Evolutionary conservation across 352 stramenopile species (phyloP).

Genomic region (Pythium myriotylum): DNA sequence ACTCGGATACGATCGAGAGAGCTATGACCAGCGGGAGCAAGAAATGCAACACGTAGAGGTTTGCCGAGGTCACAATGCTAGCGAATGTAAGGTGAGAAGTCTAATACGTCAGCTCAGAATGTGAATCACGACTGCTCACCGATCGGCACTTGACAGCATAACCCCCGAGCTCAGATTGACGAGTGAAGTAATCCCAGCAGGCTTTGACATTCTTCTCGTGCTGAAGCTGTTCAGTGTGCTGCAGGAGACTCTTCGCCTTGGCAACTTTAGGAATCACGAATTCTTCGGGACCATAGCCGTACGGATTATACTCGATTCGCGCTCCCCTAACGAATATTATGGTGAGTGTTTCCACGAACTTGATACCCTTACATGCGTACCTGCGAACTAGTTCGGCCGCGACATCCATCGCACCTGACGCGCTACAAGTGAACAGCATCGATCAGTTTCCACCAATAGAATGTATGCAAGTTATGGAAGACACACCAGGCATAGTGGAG

Average conservation of each 20-base stretch:
- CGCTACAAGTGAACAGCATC: constrained; percentile 34
- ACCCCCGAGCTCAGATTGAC: constrained; percentile 63
- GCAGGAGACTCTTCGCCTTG: constrained; percentile 80
- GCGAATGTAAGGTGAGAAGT: not conserved
- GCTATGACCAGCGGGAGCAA: constrained; percentile 70
- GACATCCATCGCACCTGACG: constrained; percentile 70
- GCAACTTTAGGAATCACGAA: constrained; percentile 82
- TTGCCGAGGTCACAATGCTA: constrained; percentile 84
- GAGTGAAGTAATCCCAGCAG: constrained; percentile 79
- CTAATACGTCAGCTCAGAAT: not conserved
- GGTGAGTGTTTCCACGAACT: not conserved
- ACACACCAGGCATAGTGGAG: constrained; percentile 84
- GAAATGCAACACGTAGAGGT: constrained; percentile 76
- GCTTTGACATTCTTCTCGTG: constrained; percentile 79
- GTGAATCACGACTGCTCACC: constrained; percentile 30
- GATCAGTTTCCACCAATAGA: constrained; percentile 12
- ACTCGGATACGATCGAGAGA: constrained; percentile 78
- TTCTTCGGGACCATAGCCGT: constrained; percentile 84
- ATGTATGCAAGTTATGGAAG: too few relatives aligned
- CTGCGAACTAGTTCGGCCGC: constrained; percentile 75
- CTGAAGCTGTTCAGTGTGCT: constrained; percentile 86
- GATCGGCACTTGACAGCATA: constrained; percentile 78
- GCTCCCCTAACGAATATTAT: constrained; percentile 40
- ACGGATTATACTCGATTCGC: constrained; percentile 79
- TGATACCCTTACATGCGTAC: constrained; percentile 19